phyloP scores from a whole-genome alignment of 2,329 filamentous ascomycete genomes.

The Fusarium humuli region DNA sequence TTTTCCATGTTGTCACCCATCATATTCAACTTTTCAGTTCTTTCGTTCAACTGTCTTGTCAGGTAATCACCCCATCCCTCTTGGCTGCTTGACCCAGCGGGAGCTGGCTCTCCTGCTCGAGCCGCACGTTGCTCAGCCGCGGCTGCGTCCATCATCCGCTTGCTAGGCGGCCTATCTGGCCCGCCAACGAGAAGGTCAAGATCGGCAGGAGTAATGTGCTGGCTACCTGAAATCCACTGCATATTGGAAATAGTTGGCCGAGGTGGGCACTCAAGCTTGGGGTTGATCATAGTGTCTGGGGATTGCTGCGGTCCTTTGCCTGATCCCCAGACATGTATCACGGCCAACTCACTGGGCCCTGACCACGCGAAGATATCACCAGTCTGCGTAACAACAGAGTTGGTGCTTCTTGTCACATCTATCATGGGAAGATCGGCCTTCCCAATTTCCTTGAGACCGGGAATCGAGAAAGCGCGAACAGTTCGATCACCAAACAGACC shows the following conservation, averaged over 20 bases:
- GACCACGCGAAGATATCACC: constrained; percentile 91
- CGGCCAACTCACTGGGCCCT: constrained; percentile 84
- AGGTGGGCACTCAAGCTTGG: constrained; percentile 76
- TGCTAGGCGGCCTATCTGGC: constrained; percentile 86
- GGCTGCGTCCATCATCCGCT: constrained; percentile 85
- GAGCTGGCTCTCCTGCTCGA: constrained; percentile 50
- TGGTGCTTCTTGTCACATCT: constrained; percentile 77
- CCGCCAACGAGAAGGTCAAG: constrained; percentile 93
- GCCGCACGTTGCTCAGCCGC: constrained; percentile 77
- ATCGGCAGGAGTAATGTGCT: constrained; percentile 87
- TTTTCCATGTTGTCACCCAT: constrained; percentile 88
- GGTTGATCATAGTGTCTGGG: constrained; percentile 83
- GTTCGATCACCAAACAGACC: constrained; percentile 87
- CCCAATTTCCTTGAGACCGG: constrained; percentile 85
- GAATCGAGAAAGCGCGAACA: constrained; percentile 86
- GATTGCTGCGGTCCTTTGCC: constrained; percentile 71
- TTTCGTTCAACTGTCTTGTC: constrained; percentile 85
- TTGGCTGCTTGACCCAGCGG: constrained; percentile 51
- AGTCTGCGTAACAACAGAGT: constrained; percentile 77
- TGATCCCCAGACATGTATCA: constrained; percentile 87
- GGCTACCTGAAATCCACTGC: constrained; percentile 96
- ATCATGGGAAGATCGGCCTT: constrained; percentile 74
- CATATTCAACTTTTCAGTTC: constrained; percentile 86
- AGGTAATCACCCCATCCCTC: constrained; percentile 85
- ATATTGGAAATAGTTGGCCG: constrained; percentile 94